Base-by-base conservation (phyloP, 768 basidiomycete species). In the Lactarius hengduanensis region DNA sequence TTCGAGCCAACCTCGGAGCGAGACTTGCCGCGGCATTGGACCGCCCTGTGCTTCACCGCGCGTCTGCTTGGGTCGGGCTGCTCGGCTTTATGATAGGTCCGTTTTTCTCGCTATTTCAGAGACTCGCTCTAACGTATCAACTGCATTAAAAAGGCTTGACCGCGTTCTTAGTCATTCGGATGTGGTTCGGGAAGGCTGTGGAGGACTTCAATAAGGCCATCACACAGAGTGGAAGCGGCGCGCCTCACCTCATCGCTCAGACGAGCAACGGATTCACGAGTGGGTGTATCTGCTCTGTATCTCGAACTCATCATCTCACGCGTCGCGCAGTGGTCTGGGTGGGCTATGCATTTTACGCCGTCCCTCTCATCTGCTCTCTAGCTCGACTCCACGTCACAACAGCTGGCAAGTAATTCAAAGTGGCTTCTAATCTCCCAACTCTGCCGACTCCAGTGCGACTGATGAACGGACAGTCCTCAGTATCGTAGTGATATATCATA, bases 161-260 rank as follows among this genome's bases (percentile, higher is more conserved):
- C 3, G 80, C 88, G 10, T 89, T 90, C 77, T 79, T 91, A 22
- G 81, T 92, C 65, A 77, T 89, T 61, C 85, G 89, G 67, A 89
- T 93, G 84, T 91, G 87, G 84, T 91, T 91, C 68, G 89, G 87
- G 22, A 91, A 92, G 75, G 86, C 90, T 2, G 85, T 87, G 0
- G 83, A 87, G 61, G 90, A 91, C 72, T 92, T 93, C 77, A 93
- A 93, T 73, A 72, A 77, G 54, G 84, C 80, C 60, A 86, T 92
- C 60, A 68, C 78, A 30, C 74, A 81, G 10, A 81, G 82, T 66
- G 87, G 86, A 26, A 66, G 73, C 3, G 76, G 81, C 63, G 87
- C 82, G 5, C 87, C 88, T 2, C 77, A 84, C 40, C 78, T 92
- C 54, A 77, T 85, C 54, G 91, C 91, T 34, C 74, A 78, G 13